Evolutionary conservation across 2,329 filamentous ascomycete genomes (phyloP).

Genomic region (Cercospora sp.): DNA sequence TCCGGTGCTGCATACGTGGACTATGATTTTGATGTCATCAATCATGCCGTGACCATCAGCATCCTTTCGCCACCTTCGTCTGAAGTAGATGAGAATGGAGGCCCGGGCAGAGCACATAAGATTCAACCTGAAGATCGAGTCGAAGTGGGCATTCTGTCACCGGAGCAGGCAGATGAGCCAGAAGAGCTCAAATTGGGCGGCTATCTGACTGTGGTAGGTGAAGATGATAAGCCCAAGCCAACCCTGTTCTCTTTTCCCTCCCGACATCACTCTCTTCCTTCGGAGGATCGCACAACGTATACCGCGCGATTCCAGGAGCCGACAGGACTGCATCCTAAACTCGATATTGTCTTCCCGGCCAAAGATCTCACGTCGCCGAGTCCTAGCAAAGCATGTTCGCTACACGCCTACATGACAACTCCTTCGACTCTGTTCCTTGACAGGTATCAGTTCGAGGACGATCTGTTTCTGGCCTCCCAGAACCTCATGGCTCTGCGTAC

Average conservation of each 20-base stretch:
- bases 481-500: constrained; percentile 70
- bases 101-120: constrained; percentile 1
- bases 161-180: constrained; percentile 62
- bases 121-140: constrained; percentile 43
- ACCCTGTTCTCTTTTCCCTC: constrained; percentile 83
- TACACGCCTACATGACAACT: constrained; percentile 80
- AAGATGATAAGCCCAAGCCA: constrained; percentile 68
- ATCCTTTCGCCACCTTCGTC: constrained; percentile 14
- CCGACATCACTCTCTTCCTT: constrained; percentile 65
- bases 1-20: constrained; percentile 58
- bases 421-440: constrained; percentile 82
- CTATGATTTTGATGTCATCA: constrained; percentile 72
- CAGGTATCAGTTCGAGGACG: constrained; percentile 77
- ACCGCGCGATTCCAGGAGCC: constrained; percentile 66
- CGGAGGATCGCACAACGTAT: constrained; percentile 41
- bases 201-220: constrained; percentile 73
- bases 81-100: not conserved
- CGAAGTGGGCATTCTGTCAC: constrained; percentile 77
- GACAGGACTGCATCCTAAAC: constrained; percentile 78
- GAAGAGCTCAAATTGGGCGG: constrained; percentile 79
- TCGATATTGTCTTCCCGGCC: constrained; percentile 66
- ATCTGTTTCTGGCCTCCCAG: constrained; percentile 76
- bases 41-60: constrained; percentile 63
- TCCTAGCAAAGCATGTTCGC: constrained; percentile 58
- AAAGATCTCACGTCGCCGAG: constrained; percentile 50